A percentile compares a stretch with the other conserved stretches of the same genome.
These are phyloP conservation scores for Scedosporium minutisporum DNA, from an alignment of 2,329 filamentous ascomycete species.

Conservation along the genomic window DNA sequence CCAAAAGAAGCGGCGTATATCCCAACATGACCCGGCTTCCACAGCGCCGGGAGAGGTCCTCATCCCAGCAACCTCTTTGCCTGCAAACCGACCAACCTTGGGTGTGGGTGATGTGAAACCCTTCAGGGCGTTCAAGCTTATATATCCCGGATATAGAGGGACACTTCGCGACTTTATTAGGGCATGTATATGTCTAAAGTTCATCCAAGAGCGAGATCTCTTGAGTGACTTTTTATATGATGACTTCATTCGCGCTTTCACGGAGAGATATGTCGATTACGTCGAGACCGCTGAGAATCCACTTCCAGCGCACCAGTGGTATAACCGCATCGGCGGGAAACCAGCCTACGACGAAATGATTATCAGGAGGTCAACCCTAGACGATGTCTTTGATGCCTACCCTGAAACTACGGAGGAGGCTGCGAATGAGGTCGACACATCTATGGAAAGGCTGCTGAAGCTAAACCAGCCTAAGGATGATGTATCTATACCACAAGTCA, in stretches of 20 bases:
- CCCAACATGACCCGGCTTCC: background rate
- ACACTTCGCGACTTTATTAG: slow-evolving; percentile 31
- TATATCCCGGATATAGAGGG: slow-evolving; percentile 34
- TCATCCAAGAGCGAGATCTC: slow-evolving; percentile 21
- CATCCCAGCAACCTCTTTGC: background rate
- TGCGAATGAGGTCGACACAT: background rate
- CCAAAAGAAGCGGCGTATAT: background rate
- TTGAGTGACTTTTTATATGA: slow-evolving; percentile 38
- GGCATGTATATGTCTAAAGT: slow-evolving; percentile 33
- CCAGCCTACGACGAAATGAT: slow-evolving; percentile 22
- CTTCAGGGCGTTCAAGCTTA: slow-evolving; percentile 26
- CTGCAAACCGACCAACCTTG: background rate
- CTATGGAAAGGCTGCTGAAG: background rate
- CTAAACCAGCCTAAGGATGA: background rate
- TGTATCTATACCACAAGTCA: background rate
- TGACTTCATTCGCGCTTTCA: slow-evolving; percentile 39
- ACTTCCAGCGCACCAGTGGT: slow-evolving; percentile 12
- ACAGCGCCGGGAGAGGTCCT: background rate
- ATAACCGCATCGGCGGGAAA: slow-evolving; percentile 18
- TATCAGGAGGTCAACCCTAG: slow-evolving; percentile 25
- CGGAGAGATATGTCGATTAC: slow-evolving; percentile 31
- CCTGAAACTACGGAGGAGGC: slow-evolving; percentile 13
- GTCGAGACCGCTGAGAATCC: slow-evolving; percentile 14
- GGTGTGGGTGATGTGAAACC: slow-evolving; percentile 12
- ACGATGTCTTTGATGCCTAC: slow-evolving; percentile 23